Conservation (phyloP, 805 yeast genomes). For the Starmerella etchellsii region DNA sequence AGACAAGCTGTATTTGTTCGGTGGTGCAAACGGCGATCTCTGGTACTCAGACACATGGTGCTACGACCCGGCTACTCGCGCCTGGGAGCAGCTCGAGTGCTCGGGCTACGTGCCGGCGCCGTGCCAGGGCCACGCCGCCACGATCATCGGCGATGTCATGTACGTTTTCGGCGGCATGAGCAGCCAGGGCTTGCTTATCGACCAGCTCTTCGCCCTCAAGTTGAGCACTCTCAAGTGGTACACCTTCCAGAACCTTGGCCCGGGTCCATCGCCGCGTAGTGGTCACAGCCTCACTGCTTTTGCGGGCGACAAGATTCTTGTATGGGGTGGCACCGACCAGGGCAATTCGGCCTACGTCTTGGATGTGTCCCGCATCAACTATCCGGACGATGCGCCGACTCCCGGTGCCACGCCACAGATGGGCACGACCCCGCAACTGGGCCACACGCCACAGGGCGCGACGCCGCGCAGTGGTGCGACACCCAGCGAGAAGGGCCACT, state of each 20-base stretch:
- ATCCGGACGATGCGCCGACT: slow-evolving; percentile 24
- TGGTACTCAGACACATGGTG: slow-evolving; percentile 68
- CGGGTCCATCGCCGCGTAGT: slow-evolving; percentile 69
- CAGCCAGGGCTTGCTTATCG: slow-evolving; percentile 52
- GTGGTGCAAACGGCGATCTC: slow-evolving; percentile 72
- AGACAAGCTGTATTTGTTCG: slow-evolving; percentile 72
- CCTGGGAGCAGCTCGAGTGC: slow-evolving; percentile 61
- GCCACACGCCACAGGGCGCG: background rate
- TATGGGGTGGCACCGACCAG: slow-evolving; percentile 77
- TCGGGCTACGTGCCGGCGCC: slow-evolving; percentile 73
- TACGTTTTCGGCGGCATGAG: slow-evolving; percentile 86
- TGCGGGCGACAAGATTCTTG: slow-evolving; percentile 51
- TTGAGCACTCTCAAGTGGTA: slow-evolving; percentile 62
- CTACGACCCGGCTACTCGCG: slow-evolving; percentile 53
- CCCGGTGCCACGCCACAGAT: background rate
- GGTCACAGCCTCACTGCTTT: slow-evolving; percentile 80
- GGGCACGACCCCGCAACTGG: background rate
- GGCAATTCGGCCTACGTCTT: slow-evolving; percentile 47
- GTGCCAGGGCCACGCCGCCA: slow-evolving; percentile 81
- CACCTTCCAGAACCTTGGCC: slow-evolving; percentile 40
- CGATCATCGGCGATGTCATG: slow-evolving; percentile 63
- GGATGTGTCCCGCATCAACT: slow-evolving; percentile 39
- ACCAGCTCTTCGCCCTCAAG: slow-evolving; percentile 61
- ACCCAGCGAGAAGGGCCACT: background rate
- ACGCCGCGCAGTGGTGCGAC: background rate